Evolutionary conservation across 257 asterid genomes (phyloP), one percentile per base, ranked within the genome.

Genomic region (Dorcoceras hygrometricum): DNA sequence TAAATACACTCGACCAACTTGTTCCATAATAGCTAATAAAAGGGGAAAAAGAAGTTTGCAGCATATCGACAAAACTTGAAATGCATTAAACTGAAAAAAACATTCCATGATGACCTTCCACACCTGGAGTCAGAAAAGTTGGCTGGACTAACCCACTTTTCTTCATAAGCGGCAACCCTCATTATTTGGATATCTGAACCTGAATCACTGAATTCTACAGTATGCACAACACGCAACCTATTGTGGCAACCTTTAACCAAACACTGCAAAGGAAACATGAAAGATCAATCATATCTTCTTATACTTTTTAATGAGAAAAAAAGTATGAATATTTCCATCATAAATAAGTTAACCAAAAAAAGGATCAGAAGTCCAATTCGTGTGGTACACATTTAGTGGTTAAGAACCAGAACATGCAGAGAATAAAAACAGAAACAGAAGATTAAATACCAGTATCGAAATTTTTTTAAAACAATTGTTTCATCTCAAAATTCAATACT

Each of bases 231-330:
- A 24, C 97, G 92, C 78, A 94, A 77, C 84, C 96, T 86, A 81
- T 82, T 90, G 79, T 94, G 97, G 90, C 96, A 90, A 66, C 99
- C 96, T 82, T 90, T 94, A 48, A 94, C 99, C 84, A 94, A 77
- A 81, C 99, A 94, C 99, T 90, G 63, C 56, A 70, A 60, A 66
- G 43, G 65, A 20, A 16, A 57, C 43, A 67, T 10, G 70, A 68
- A 67, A 57, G 31, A 43, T 24, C 32, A 57, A 29, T 32, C 39
- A 32, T 32, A 51, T 26, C 2, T 4, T n/a, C n/a, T n/a, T 50
- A 16, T 28, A 23, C 8, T 9, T 56, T 53, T 63, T n/a, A 59
- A 55, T 29, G 14, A 18, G 24, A 14, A 1, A 0, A 2, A 14
- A 4, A 14, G 24, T 69, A n/a, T 23, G 29, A 20, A 39, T 34